phyloP scores from a whole-genome alignment of 495 filamentous ascomycete species.

The Chaetomium fimeti region DNA sequence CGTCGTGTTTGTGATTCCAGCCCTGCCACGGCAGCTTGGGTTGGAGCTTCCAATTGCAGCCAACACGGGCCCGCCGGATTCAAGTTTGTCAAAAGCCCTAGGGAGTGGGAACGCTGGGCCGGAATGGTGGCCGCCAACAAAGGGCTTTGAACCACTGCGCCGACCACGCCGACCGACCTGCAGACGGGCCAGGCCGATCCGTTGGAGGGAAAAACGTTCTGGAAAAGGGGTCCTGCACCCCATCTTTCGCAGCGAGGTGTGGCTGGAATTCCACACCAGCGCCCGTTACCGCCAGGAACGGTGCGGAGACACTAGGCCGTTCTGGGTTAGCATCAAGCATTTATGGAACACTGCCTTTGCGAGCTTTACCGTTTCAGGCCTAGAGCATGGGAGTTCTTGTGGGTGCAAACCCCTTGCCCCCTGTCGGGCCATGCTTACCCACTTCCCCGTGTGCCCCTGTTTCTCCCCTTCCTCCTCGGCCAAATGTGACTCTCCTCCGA shows the following conservation, averaged over 20 bases:
- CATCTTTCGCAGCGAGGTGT: constrained; percentile 22
- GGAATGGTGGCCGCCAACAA: not conserved
- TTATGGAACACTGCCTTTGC: constrained; percentile 24
- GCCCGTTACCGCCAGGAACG: constrained; percentile 29
- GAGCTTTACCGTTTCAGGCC: not conserved
- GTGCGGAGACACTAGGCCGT: constrained; percentile 15
- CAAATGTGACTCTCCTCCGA: constrained; percentile 13
- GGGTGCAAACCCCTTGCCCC: constrained; percentile 13
- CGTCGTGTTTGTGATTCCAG: not conserved
- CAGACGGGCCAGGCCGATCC: constrained; percentile 1
- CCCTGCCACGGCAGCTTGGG: not conserved
- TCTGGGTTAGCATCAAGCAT: constrained; percentile 20
- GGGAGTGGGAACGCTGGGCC: not conserved
- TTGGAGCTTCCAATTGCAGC: not conserved
- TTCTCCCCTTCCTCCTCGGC: constrained; percentile 30
- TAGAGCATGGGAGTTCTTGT: constrained; percentile 16
- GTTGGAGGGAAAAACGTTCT: constrained; percentile 20
- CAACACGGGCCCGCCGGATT: not conserved
- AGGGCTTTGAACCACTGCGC: not conserved
- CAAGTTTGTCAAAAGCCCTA: not conserved
- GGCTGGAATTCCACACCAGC: constrained; percentile 19
- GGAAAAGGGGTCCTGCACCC: constrained; percentile 32
- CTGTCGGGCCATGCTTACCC: constrained; percentile 19
- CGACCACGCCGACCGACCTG: not conserved
- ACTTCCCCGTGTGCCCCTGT: constrained; percentile 27